Evolutionary conservation across 2,329 filamentous ascomycete species (phyloP), one percentile per base, ranked within the genome.

Genomic region (Fusarium guadeloupense): DNA sequence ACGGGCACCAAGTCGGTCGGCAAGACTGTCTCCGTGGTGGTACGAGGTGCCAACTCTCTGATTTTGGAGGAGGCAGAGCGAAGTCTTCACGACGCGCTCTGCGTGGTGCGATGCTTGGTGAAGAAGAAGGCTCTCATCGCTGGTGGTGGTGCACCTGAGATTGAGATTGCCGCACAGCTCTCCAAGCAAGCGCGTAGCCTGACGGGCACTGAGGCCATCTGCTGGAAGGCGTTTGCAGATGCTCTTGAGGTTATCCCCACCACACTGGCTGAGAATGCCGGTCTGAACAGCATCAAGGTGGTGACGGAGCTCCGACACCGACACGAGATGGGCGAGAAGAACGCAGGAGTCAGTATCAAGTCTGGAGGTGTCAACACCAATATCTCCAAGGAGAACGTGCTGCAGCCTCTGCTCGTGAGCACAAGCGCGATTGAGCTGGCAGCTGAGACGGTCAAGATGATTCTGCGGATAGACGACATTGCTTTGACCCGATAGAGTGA

Each of bases 61-160:
- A 97, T 99, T 72, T 83, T 99, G 43, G 95, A 99, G 74, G 95
- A 99, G 80, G 96, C 95, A 1, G 95, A 98, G 83, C 92, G 95
- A 70, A 95, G 91, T 67, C 85, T 99, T 50, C 95, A 99, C 83
- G 95, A 99, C 72, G 95, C 95, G 25, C 92, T 98, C 64, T 99
- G 95, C 75, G 95, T 98, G 44, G 93, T 99, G 69, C 90, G 95
- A 70, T 99, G 95, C 75, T 81, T 99, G 59, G 95, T 99, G 69
- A 99, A 99, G 88, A 99, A 98, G 87, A 96, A 96, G 81, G 95
- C 95, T n/a, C 86, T 99, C 53, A 96, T 99, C 71, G 94, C 96
- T 13, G 95, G 95, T 77, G 95, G 95, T 72, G 95, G 95, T 74
- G 95, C 95, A 3, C 92, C 95, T 21, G 95, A 99, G 78, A 96